Percentiles rank a stretch among this genome's conserved stretches.
Evolutionary conservation across 306 rosid genomes (phyloP).

Genomic region (Prinsepia uniflora): DNA sequence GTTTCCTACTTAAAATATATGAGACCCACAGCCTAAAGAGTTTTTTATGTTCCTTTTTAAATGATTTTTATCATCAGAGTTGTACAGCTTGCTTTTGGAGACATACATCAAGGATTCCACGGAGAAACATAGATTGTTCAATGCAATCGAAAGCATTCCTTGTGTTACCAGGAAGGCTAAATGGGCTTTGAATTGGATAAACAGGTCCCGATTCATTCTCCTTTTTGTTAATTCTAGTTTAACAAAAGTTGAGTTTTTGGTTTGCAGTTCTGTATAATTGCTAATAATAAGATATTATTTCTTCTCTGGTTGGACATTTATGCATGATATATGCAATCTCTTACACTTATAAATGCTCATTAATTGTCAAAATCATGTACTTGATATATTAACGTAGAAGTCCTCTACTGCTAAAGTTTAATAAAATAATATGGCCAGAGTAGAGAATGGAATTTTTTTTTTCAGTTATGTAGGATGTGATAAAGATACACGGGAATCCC

Average conservation of each 20-base stretch:
- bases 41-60: conserved; percentile 22
- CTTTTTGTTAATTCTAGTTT: background rate
- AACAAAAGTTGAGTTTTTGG: background rate
- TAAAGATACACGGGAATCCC: too few species aligned
- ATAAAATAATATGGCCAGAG: background rate
- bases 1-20: conserved; percentile 15
- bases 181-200: conserved; percentile 88
- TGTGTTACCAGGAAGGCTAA: conserved; percentile 80
- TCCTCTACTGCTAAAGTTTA: background rate
- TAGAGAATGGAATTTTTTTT: background rate
- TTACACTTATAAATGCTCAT: background rate
- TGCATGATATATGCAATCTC: background rate
- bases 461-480: background rate
- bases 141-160: conserved; percentile 78
- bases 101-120: conserved; percentile 77
- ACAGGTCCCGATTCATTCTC: conserved; percentile 41
- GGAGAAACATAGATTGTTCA: conserved; percentile 77
- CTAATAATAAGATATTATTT: background rate
- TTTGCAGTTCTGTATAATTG: background rate
- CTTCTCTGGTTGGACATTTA: background rate
- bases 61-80: conserved; percentile 46
- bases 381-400: background rate
- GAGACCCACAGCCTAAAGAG: conserved; percentile 21
- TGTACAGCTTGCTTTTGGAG: conserved; percentile 93
- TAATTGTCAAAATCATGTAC: background rate